Evolutionary conservation across 2,329 filamentous ascomycete genomes (phyloP).

Genomic region (Pseudohalonectria lignicola): DNA sequence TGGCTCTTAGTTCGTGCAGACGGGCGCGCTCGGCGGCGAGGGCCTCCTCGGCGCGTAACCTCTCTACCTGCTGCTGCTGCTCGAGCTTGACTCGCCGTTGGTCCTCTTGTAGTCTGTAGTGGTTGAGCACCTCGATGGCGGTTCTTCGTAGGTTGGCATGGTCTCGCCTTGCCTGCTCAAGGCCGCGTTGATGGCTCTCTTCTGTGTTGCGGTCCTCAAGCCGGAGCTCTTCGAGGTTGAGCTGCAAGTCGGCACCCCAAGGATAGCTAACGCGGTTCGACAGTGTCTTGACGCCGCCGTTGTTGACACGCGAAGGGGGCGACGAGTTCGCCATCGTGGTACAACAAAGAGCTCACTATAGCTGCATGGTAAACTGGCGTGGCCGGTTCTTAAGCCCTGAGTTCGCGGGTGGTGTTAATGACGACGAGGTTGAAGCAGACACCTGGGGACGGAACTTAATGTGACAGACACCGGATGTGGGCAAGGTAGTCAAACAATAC

Average conservation of each 20-base stretch:
- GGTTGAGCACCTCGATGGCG: conserved; percentile 11
- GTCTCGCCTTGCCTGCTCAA: conserved; percentile 16
- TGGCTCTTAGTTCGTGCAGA: conserved; percentile 18
- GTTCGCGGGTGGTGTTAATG: too few species aligned
- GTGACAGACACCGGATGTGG: too few species aligned
- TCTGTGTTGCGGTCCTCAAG: conserved; percentile 19
- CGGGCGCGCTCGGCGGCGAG: conserved; percentile 12
- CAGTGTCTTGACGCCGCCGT: not conserved
- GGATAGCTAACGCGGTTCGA: conserved; percentile 9
- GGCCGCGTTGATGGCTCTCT: conserved; percentile 16
- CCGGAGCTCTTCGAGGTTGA: conserved; percentile 11
- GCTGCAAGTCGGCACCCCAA: conserved; percentile 3
- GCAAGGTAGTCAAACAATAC: too few species aligned
- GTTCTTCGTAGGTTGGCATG: conserved; percentile 14
- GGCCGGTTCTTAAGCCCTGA: too few species aligned
- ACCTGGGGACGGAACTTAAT: too few species aligned
- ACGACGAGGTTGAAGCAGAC: too few species aligned
- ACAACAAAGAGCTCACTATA: not conserved
- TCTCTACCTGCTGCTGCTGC: conserved; percentile 16
- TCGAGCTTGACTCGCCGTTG: conserved; percentile 11
- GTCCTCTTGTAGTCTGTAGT: conserved; percentile 14
- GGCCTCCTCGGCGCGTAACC: conserved; percentile 13
- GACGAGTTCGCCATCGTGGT: conserved; percentile 17
- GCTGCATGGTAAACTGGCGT: too few species aligned
- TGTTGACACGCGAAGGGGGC: conserved; percentile 8